Base-by-base conservation (phyloP, 495 filamentous ascomycete species). In the Penicillium waksmanii region DNA sequence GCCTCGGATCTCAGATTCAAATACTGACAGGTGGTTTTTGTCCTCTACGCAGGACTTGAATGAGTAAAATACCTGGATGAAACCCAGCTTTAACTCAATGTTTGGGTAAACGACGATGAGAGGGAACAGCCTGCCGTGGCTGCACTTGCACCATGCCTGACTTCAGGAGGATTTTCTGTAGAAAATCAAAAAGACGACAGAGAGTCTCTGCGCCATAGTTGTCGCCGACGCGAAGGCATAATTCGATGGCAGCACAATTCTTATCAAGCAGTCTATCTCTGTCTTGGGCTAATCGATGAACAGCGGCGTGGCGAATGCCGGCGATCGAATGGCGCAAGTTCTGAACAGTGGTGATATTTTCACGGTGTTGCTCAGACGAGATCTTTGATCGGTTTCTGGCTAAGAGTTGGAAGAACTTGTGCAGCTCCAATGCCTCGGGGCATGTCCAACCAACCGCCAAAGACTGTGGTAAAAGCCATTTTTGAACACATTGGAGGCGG, bases 221-320 rank as follows among this genome's bases (percentile, higher is more conserved):
- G 1, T 35, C 34, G 12, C 50, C 33, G 25, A 53, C 36, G 38
- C 27, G 36, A 18, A 53, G 6, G 18, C 15, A 53, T 5, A 36
- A 53, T 36, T 53, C 50, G 21, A 53, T 36, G 33, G 50, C 50
- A 13, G 19, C 33, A 21, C 31, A 12, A 15, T 2, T 38, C 27
- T 38, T 53, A 2, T 38, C 25, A 18, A 53, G 27, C 17, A 53
- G 33, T 38, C 31, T 36, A 18, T 53, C 50, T 10, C 50, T 23
- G 38, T 53, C 50, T 21, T 53, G 50, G 21, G 50, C 13, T 2
- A 53, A 35, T 19, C 50, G 50, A 35, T 53, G 50, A 35, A 53
- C 50, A 36, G 50, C 25, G 21, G 50, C 50, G 33, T 53, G 50
- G 50, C 50, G 50, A 27, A 53, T 53, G 50, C 50, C 31, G 13